Evolutionary conservation across 2,329 filamentous ascomycete genomes (phyloP).

Genomic region (Pestalotiopsis sp.): DNA sequence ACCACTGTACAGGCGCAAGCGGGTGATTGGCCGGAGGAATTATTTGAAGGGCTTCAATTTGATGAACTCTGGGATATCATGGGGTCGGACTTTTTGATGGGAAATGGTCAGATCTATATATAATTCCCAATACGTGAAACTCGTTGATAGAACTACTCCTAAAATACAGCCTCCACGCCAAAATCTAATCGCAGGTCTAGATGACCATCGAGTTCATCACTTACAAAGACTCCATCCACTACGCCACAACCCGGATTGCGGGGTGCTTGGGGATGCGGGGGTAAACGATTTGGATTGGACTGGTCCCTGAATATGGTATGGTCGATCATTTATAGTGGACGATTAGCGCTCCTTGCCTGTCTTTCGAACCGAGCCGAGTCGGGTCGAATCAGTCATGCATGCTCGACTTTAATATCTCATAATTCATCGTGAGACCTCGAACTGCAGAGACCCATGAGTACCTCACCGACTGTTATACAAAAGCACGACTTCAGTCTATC

Average conservation of each 20-base stretch:
- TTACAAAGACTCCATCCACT: neutral
- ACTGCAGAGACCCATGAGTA: neutral
- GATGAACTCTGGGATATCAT: constrained; percentile 5
- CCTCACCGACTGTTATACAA: neutral
- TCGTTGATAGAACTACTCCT: too few species aligned
- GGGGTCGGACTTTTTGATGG: neutral
- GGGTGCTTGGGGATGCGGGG: neutral
- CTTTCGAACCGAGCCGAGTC: neutral
- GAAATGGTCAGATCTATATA: neutral
- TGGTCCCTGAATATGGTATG: neutral
- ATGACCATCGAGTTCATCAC: too few species aligned
- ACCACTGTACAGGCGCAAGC: neutral
- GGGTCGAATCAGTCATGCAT: neutral
- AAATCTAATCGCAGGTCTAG: too few species aligned
- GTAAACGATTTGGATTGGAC: neutral
- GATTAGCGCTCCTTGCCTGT: neutral
- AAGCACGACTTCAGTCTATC: neutral
- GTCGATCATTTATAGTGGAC: neutral
- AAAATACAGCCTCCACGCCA: too few species aligned
- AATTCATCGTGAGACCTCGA: neutral
- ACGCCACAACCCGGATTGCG: neutral
- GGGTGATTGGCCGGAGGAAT: neutral
- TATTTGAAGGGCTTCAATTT: neutral
- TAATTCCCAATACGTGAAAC: neutral
- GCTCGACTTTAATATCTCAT: neutral